Evolutionary conservation across 208 protist genomes (phyloP), one percentile per base, ranked within the genome.

Genomic region (Leishmania arabica): DNA sequence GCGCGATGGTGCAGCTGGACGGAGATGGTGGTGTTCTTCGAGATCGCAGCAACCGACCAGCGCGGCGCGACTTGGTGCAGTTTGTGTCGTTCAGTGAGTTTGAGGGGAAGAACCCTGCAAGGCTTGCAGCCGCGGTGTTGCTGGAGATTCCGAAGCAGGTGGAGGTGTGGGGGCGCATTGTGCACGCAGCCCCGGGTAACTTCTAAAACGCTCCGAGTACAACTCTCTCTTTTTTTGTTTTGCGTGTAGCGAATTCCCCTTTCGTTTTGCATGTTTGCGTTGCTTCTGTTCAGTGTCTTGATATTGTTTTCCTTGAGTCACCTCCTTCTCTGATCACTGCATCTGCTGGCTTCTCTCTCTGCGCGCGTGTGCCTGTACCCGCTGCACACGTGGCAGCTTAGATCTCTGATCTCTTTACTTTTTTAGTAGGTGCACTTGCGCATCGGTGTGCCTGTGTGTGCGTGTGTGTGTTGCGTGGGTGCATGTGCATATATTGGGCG

Each of bases 1-100:
- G 3, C n/a, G 88, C 91, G 51, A 99, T 99, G 97, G 89, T 95
- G n/a, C 74, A 80, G n/a, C 86, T 99, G 2, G 97, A 99, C 79
- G 90, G 88, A 71, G 97, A 99, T 84, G 95, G 94, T n/a, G 75
- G 75, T 34, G 68, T 73, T 5, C 77, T 95, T 3, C 2, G 65
- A 0, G 78, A 85, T 51, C 37, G 69, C 8, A 15, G 72, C n/a
- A 69, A 75, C 0, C 75, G 77, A 24, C 42, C 47, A 8, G 66
- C 76, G 19, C 65, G 84, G 2, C 81, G 89, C 21, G 92, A 97
- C 80, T 75, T 95, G 49, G 92, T 95, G 19, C 91, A 95, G 83
- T 97, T 97, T 68, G 92, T 97, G 45, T 86, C 89, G 1, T 92
- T 97, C 71, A 89, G 78, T 15, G 69, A 90, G 19, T 95, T 87